Evolutionary conservation across 2,329 filamentous ascomycete species (phyloP), one percentile per base, ranked within the genome.

Genomic region (Trichoderma koningiopsis): DNA sequence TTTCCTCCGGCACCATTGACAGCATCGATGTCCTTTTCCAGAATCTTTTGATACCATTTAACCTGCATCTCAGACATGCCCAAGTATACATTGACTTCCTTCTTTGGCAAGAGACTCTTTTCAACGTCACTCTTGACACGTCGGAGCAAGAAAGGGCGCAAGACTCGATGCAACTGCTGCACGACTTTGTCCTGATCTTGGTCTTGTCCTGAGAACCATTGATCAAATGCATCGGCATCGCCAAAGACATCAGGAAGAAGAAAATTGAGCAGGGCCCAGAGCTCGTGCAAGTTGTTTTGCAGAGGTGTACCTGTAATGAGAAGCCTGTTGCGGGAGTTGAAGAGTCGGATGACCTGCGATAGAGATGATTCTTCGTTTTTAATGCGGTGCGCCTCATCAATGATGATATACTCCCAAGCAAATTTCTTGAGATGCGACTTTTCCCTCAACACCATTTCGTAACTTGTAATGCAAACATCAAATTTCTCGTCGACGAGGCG

Each of bases 41-140:
- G 84, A 74, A 99, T 99, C 83, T 97, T 98, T 80, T 97, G 92
- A 78, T 99, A 99, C 95, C 96, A 99, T 78, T 96, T 97, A 74
- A 97, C 88, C 79, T 99, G 96, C 96, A 99, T 99, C 69, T 97
- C 94, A 0, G 96, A 94, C 95, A 99, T 97, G 73, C 95, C 96
- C 73, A 99, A 91, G 77, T 98, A 99, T 33, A 99, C 82, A 73
- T 99, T 99, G 76, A 98, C 84, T 79, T 99, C 96, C 80, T 98
- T 97, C 85, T 99, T 99, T 2, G 96, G 96, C 64, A 98, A 82
- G 71, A 99, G 84, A 77, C 95, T 98, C 87, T 99, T 99, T 80
- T 99, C 96, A 5, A 99, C 96, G 79, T 99, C 96, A 72, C 89
- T 92, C 86, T 99, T 99, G 75, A 99, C 96, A 80, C 96, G 92